Conservation (phyloP, 2,329 filamentous ascomycete species). For the Neonectria neomacrospora region DNA sequence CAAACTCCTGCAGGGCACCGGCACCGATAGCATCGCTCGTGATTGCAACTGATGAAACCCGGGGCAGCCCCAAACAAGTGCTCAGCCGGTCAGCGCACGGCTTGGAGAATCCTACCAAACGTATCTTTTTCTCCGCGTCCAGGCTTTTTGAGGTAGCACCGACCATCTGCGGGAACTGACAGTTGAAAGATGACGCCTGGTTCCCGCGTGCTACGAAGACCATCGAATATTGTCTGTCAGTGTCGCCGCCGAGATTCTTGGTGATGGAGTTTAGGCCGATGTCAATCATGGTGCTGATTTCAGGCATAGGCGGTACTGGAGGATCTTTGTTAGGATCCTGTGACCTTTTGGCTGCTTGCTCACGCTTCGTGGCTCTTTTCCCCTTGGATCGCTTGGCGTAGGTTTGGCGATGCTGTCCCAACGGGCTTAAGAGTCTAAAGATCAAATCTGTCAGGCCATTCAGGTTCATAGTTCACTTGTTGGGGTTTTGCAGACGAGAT, state of each 20-base stretch:
- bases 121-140: slow-evolving; percentile 55
- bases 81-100: slow-evolving; percentile 68
- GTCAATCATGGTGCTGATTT: slow-evolving; percentile 67
- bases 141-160: slow-evolving; percentile 59
- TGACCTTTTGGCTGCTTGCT: slow-evolving; percentile 52
- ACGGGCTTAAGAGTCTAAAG: slow-evolving; percentile 68
- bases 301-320: slow-evolving; percentile 57
- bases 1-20: slow-evolving; percentile 66
- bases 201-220: slow-evolving; percentile 69
- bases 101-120: slow-evolving; percentile 72
- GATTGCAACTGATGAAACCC: slow-evolving; percentile 73
- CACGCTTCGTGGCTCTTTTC: slow-evolving; percentile 64
- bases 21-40: slow-evolving; percentile 66
- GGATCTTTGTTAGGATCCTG: slow-evolving; percentile 29
- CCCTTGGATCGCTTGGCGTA: slow-evolving; percentile 69
- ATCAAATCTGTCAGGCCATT: slow-evolving; percentile 13
- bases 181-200: slow-evolving; percentile 67
- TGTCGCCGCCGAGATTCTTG: slow-evolving; percentile 56
- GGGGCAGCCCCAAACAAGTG: slow-evolving; percentile 67
- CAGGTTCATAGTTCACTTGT: not conserved
- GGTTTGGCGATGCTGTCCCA: slow-evolving; percentile 69
- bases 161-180: slow-evolving; percentile 68
- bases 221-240: slow-evolving; percentile 55
- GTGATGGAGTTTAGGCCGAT: slow-evolving; percentile 74
- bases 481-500: not conserved